Conservation (phyloP, 148 eudicot genomes). For the Nepenthes mirabilis region DNA sequence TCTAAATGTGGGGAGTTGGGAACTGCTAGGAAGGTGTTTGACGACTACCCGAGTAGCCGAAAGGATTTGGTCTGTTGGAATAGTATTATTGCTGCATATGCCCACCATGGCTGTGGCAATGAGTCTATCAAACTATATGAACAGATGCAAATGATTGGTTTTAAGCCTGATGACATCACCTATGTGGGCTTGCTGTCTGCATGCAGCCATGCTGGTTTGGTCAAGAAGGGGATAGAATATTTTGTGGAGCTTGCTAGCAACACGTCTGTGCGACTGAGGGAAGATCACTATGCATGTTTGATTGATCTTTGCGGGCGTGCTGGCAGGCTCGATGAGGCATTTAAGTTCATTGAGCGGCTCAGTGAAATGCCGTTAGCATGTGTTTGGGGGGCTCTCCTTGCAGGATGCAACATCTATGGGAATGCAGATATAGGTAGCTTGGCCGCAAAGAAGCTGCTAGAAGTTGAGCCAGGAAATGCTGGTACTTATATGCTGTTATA, state of each 20-base stretch:
- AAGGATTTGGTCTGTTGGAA: conserved; percentile 29
- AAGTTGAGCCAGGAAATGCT: conserved; percentile 10
- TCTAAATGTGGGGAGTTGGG: conserved; percentile 23
- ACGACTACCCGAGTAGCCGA: conserved; percentile 9
- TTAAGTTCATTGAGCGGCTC: conserved; percentile 12
- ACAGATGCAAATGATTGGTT: conserved; percentile 14
- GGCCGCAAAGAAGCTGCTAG: conserved; percentile 3
- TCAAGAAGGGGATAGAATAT: conserved; percentile 21
- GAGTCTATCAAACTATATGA: conserved; percentile 21
- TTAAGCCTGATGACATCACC: conserved; percentile 24
- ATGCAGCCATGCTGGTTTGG: conserved; percentile 29
- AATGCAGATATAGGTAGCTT: conserved; percentile 2
- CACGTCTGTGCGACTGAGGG: conserved; percentile 12
- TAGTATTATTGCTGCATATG: conserved; percentile 24
- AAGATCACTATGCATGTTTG: conserved; percentile 23
- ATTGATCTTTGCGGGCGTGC: conserved; percentile 31
- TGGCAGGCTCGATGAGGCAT: conserved; percentile 27
- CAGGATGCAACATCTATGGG: conserved; percentile 10
- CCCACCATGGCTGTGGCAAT: conserved; percentile 22
- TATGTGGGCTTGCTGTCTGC: conserved; percentile 28
- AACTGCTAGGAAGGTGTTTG: conserved; percentile 17
- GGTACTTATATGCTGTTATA: conserved; percentile 12
- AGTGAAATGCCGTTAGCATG: conserved; percentile 8
- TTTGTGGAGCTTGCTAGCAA: conserved; percentile 16
- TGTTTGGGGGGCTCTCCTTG: conserved; percentile 15